Percentiles rank a stretch among this genome's conserved stretches.
Conservation (phyloP, 495 filamentous ascomycete genomes). For the Penicillium parvum region DNA sequence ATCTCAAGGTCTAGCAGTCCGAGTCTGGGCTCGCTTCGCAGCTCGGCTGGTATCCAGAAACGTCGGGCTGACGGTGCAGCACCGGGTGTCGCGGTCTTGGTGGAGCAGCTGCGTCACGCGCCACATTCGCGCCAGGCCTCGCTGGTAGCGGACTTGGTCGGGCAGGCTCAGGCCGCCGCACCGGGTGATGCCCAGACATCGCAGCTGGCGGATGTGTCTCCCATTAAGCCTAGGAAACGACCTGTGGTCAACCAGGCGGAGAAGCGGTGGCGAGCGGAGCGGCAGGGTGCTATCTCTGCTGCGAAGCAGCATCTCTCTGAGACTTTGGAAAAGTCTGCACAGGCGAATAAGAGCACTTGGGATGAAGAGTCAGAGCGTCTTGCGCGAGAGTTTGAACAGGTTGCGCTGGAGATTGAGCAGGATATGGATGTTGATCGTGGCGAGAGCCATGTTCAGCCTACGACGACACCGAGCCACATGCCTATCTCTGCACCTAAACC, state of each 20-base stretch:
- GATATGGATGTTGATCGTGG: slow-evolving; percentile 17
- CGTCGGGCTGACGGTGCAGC: slow-evolving; percentile 23
- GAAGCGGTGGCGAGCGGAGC: slow-evolving; percentile 39
- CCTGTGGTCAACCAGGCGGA: slow-evolving; percentile 44
- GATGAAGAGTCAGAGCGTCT: slow-evolving; percentile 43
- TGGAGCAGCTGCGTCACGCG: slow-evolving; percentile 38
- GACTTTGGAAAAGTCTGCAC: slow-evolving; percentile 30
- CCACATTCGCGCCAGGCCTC: slow-evolving; percentile 41
- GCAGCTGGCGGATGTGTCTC: not conserved
- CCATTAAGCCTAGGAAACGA: slow-evolving; percentile 31
- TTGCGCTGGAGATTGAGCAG: slow-evolving; percentile 43
- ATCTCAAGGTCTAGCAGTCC: slow-evolving; percentile 34
- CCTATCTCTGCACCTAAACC: slow-evolving; percentile 21
- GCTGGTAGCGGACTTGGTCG: slow-evolving; percentile 33
- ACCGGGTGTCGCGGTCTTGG: slow-evolving; percentile 37
- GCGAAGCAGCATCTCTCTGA: slow-evolving; percentile 39
- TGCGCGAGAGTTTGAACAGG: slow-evolving; percentile 41
- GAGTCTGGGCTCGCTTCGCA: slow-evolving; percentile 19
- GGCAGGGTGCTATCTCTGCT: slow-evolving; percentile 33
- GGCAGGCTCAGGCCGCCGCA: slow-evolving; percentile 10
- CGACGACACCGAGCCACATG: not conserved
- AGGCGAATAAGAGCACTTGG: slow-evolving; percentile 33
- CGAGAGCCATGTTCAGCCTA: not conserved
- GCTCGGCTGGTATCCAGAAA: slow-evolving; percentile 38
- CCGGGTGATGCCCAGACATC: not conserved